These are phyloP conservation scores for Backusella mclennaniae DNA, from an alignment of 192 early-diverging fungal species.

Conservation along the genomic window DNA sequence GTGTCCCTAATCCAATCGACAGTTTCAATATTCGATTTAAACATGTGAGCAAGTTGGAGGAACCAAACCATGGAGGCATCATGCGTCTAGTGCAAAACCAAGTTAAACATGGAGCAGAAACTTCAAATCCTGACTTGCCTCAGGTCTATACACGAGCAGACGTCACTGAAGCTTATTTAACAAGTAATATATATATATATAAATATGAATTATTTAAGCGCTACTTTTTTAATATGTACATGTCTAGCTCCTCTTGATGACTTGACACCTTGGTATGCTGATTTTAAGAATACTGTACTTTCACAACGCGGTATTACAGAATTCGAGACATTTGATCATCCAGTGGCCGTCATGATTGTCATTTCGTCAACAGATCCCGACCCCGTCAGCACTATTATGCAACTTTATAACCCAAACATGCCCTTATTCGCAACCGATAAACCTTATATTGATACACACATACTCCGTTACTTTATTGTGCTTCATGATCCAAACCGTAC, in stretches of 20 bases:
- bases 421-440: slow-evolving; percentile 60
- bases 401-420: slow-evolving; percentile 51
- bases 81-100: slow-evolving; percentile 48
- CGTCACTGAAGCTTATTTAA: slow-evolving; percentile 48
- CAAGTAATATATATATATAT: slow-evolving; percentile 27
- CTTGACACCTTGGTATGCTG: slow-evolving; percentile 83
- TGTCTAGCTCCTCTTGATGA: slow-evolving; percentile 46
- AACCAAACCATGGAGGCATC: slow-evolving; percentile 45
- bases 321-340: slow-evolving; percentile 94
- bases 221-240: neutral
- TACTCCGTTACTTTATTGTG: slow-evolving; percentile 82
- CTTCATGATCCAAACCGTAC: slow-evolving; percentile 75
- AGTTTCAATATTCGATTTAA: slow-evolving; percentile 66
- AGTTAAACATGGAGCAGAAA: slow-evolving; percentile 33
- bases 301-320: slow-evolving; percentile 70
- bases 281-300: slow-evolving; percentile 66
- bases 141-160: slow-evolving; percentile 34
- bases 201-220: neutral
- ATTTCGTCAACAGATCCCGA: slow-evolving; percentile 68
- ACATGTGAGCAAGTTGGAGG: slow-evolving; percentile 52
- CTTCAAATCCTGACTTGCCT: neutral
- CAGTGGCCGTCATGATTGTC: slow-evolving; percentile 76
- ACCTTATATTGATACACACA: slow-evolving; percentile 74
- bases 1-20: slow-evolving; percentile 56
- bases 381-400: slow-evolving; percentile 67